Evolutionary conservation across 345 rosid species (phyloP).

Genomic region (Odontarrhena argentea): DNA sequence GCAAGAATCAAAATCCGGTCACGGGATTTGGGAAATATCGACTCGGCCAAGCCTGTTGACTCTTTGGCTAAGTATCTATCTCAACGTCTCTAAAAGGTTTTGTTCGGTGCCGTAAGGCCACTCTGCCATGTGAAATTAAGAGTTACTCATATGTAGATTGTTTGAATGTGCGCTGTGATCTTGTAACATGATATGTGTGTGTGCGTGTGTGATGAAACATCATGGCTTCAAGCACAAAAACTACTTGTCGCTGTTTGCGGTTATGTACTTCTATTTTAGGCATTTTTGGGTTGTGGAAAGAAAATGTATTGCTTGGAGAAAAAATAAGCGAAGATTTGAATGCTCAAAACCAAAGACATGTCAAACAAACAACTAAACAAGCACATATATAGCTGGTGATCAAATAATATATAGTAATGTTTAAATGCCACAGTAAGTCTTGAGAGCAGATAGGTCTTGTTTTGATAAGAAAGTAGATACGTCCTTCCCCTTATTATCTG

Average conservation of each 20-base stretch:
- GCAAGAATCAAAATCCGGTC: constrained; percentile 69
- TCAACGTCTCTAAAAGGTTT: constrained; percentile 53
- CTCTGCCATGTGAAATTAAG: constrained; percentile 48
- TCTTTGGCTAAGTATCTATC: constrained; percentile 62
- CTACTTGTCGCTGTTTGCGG: constrained; percentile 22
- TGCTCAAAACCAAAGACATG: background rate
- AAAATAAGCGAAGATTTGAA: background rate
- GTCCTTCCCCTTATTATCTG: background rate
- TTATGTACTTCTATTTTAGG: background rate
- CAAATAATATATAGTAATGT: background rate
- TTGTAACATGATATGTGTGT: background rate
- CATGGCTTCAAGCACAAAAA: background rate
- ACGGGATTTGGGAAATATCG: constrained; percentile 38
- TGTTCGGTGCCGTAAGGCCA: constrained; percentile 51
- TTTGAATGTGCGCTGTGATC: constrained; percentile 17
- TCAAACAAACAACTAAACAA: background rate
- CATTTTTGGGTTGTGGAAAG: background rate
- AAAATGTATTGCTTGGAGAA: background rate
- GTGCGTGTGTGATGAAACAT: constrained; percentile 1
- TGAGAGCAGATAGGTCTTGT: constrained; percentile 20
- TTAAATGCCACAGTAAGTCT: constrained; percentile 42
- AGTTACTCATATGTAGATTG: constrained; percentile 10
- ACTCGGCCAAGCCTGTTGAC: constrained; percentile 64
- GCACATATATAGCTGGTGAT: no score
- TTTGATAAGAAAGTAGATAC: constrained; percentile 6